Base-by-base conservation (phyloP, 2,329 filamentous ascomycete genomes). In the Metarhizium album region DNA sequence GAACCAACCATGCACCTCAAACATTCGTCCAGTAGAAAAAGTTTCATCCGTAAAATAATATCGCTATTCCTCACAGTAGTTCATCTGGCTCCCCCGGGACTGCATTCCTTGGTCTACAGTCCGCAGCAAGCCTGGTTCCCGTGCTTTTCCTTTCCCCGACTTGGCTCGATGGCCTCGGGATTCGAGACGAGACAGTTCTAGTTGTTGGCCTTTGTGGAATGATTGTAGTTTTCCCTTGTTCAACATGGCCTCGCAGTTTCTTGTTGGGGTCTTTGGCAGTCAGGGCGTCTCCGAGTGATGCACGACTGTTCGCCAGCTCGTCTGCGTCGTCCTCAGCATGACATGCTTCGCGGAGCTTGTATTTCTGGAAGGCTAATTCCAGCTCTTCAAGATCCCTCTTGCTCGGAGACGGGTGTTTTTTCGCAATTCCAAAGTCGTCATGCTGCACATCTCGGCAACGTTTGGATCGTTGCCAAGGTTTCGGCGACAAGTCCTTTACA, bases 341-440 rank as follows among this genome's bases (percentile, higher is more conserved):
- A 23, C 53, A 40, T 14, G 54, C 52, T 29, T 58, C 57, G 4
- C 62, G 50, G 23, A 55, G 53, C 9, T 57, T 56, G 47, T 69
- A 70, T 20, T 60, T 58, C 48, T 61, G 62, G 18, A 73, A 63
- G 2, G 64, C 66, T 31, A 54, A 51, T 46, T 68, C 65, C 23
- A 73, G 58, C n/a, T 65, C 58, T 46, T 71, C 64, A 22, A 74
- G 58, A 9, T 64, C 65, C 29, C 62, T 59, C 52, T 72, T 72
- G 59, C 66, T 71, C 2, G 71, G 71, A 2, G 71, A 73, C 5
- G 71, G 71, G 38, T 74, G 70, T 51, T 73, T 74, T 61, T 74
- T 74, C 16, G 61, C 58, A 40, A 54, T 54, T 43, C 59, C 57
- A 40, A 7, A 27, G 13, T 49, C 48, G 35, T 20, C 42, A 47